Conservation (phyloP, 352 stramenopile species). For the Globisporangium lucens region DNA sequence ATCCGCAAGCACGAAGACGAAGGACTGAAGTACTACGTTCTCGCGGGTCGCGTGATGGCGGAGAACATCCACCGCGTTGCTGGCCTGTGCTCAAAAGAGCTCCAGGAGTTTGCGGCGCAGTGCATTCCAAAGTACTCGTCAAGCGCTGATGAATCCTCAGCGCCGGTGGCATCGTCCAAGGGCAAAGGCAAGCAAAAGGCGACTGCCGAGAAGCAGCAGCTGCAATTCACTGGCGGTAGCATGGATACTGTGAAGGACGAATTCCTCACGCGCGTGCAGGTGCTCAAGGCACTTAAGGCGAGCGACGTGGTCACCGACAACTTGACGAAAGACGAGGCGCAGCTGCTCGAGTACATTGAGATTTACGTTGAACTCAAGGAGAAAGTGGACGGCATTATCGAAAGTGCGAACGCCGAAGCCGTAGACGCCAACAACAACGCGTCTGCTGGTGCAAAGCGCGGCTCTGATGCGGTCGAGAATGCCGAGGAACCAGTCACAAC, state of each 20-base stretch:
- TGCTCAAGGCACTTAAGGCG: constrained; percentile 32
- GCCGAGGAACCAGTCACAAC: constrained; percentile 39
- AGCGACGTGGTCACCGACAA: constrained; percentile 16
- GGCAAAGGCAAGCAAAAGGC: constrained; percentile 78
- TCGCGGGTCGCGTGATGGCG: constrained; percentile 75
- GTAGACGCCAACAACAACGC: constrained; percentile 6
- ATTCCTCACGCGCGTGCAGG: constrained; percentile 50
- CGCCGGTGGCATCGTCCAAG: constrained; percentile 19
- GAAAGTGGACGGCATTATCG: constrained; percentile 78
- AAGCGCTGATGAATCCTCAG: neutral
- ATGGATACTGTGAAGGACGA: constrained; percentile 54
- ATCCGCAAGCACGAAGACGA: constrained; percentile 36
- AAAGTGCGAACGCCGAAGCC: constrained; percentile 31
- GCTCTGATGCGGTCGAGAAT: constrained; percentile 8
- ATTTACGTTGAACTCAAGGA: constrained; percentile 87
- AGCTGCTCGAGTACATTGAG: constrained; percentile 78
- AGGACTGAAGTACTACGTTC: constrained; percentile 79
- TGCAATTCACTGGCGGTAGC: constrained; percentile 49
- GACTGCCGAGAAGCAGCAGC: constrained; percentile 18
- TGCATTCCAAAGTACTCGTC: constrained; percentile 52
- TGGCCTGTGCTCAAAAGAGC: constrained; percentile 28
- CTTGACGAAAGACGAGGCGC: constrained; percentile 35
- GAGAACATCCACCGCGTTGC: constrained; percentile 75
- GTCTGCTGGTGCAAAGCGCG: constrained; percentile 5
- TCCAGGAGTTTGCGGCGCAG: constrained; percentile 49